Base-by-base conservation (phyloP, 2,329 filamentous ascomycete species). In the Incumbomyces delicatus region DNA sequence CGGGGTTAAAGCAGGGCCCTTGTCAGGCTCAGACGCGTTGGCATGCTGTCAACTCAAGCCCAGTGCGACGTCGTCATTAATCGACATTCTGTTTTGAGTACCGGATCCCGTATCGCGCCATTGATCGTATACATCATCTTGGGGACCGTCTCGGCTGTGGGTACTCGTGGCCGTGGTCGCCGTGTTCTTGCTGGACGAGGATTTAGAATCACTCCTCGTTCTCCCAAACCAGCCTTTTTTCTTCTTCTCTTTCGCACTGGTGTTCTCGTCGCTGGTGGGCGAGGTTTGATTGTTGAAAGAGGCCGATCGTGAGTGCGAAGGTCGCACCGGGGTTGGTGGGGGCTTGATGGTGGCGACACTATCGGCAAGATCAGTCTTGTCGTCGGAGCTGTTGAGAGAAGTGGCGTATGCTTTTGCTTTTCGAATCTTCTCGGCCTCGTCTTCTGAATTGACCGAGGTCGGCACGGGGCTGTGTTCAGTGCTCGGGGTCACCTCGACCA, bases 401-500 rank as follows among this genome's bases (percentile, higher is more conserved):
- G 51, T 49, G 32, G 50, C 52, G 36, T 50, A 55, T 16, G 50
- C 51, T 43, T 51, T 51, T 14, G 53, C 54, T 41, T 47, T 51
- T 18, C 41, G 48, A 22, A 52, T 37, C 40, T 50, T 51, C 8
- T 47, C 50, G 17, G 50, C 53, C 48, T 55, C 54, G 5, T 46
- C 46, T 14, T 55, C 53, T 14, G 48, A 50, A 33, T 39, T 33
- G 29, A 44, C 44, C 18, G 63, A 62, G 34, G 69, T 64, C 36
- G 69, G 66, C 47, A 68, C 59, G 12, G 68, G 60, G 41, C 70
- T 66, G 27, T 69, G 61, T 50, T 72, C 70, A 42, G 69, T 59
- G 50, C 67, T 63, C 16, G 69, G 60, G 34, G 66, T 62, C 8
- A 83, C 69, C 61, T 98, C 92, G 30, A 95, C 87, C 2, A 98